phyloP scores from a whole-genome alignment of 2,329 filamentous ascomycete genomes.

The Grosmannia penicillata region DNA sequence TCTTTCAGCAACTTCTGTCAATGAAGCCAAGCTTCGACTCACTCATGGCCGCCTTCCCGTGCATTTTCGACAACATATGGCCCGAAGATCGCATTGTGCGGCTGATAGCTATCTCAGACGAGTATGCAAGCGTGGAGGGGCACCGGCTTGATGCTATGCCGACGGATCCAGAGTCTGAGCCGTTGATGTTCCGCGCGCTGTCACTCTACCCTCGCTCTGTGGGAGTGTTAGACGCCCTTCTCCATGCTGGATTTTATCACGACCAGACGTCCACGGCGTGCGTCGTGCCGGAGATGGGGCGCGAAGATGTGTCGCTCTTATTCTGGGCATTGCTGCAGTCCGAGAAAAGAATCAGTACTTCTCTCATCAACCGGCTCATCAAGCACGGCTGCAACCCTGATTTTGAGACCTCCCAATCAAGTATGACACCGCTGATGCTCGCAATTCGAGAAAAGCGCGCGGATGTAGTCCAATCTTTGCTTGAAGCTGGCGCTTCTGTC shows the following conservation, averaged over 20 bases:
- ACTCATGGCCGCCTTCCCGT: slow-evolving; percentile 38
- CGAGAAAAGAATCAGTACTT: slow-evolving; percentile 45
- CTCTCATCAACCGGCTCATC: slow-evolving; percentile 42
- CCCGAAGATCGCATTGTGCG: slow-evolving; percentile 34
- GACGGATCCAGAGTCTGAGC: slow-evolving; percentile 24
- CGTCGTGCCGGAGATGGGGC: slow-evolving; percentile 29
- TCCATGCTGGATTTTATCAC: slow-evolving; percentile 45
- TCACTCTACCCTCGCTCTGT: slow-evolving; percentile 38
- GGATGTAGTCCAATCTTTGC: slow-evolving; percentile 37
- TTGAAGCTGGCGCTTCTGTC: slow-evolving; percentile 28
- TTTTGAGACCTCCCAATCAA: slow-evolving; percentile 34
- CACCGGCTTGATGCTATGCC: slow-evolving; percentile 35
- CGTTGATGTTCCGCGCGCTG: slow-evolving; percentile 37
- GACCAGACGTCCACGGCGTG: slow-evolving; percentile 33
- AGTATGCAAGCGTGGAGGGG: slow-evolving; percentile 24
- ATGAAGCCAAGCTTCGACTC: slow-evolving; percentile 33
- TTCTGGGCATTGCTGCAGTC: slow-evolving; percentile 48
- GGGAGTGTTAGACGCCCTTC: slow-evolving; percentile 33
- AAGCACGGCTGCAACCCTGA: slow-evolving; percentile 40
- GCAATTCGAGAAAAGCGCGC: slow-evolving; percentile 39
- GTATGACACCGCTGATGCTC: slow-evolving; percentile 42
- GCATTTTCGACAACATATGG: slow-evolving; percentile 35
- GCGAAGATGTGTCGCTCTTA: slow-evolving; percentile 41
- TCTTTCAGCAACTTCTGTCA: slow-evolving; percentile 34
- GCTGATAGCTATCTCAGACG: slow-evolving; percentile 35